A percentile compares a stretch with the other conserved stretches of the same genome.
phyloP scores from a whole-genome alignment of 139 green algal genomes.

The Tetradesmus lagerheimii region DNA sequence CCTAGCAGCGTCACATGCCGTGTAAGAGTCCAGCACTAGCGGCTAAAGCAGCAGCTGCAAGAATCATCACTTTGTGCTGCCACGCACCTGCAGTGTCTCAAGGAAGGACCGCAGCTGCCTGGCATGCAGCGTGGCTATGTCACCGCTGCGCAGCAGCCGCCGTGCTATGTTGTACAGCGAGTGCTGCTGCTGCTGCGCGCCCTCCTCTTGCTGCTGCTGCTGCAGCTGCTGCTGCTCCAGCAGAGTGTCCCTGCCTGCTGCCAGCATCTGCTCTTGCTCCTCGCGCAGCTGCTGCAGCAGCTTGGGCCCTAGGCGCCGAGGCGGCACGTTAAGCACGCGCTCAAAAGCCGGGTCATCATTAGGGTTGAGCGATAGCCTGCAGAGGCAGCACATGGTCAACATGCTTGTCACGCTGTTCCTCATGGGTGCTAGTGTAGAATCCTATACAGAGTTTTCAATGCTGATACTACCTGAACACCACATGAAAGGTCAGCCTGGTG shows the following conservation, averaged over 20 bases:
- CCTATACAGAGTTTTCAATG: too few species aligned
- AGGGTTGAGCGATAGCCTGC: constrained; percentile 49
- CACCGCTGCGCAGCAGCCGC: background rate
- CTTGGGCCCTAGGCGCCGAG: constrained; percentile 28
- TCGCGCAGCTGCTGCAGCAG: background rate
- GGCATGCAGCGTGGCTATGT: background rate
- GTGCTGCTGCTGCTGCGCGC: constrained; percentile 15
- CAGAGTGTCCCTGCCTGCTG: background rate
- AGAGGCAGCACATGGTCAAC: background rate
- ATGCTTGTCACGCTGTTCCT: too few species aligned
- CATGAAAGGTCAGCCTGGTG: too few species aligned
- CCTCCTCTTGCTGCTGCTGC: background rate
- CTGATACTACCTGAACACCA: too few species aligned
- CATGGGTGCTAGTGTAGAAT: too few species aligned
- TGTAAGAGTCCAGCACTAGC: too few species aligned
- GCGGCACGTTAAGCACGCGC: constrained; percentile 45
- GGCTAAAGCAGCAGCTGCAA: too few species aligned
- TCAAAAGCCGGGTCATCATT: constrained; percentile 42
- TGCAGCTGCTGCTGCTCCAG: constrained; percentile 37
- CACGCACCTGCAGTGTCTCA: background rate
- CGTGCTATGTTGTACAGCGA: background rate
- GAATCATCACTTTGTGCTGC: too few species aligned
- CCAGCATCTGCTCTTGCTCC: background rate
- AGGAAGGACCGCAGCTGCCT: background rate
- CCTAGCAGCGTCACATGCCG: too few species aligned